Base-by-base conservation (phyloP, 2,329 filamentous ascomycete species). In the Thelonectria discophora region DNA sequence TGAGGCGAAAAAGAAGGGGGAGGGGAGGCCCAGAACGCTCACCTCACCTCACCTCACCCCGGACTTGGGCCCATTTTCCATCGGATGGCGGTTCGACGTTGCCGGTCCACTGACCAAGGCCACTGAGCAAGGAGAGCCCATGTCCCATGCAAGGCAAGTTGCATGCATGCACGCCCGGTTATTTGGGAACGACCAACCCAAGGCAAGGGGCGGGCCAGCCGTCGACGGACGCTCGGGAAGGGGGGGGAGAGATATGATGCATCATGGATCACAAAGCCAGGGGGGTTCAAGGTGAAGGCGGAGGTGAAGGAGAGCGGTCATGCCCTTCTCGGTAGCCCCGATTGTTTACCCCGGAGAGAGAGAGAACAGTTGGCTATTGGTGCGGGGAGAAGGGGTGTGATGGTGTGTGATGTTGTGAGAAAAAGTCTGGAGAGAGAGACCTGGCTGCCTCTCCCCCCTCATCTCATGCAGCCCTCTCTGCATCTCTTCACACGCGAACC, bases 101-200 rank as follows among this genome's bases (percentile, higher is more conserved):
- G 42, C 60, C 60, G 60, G 47, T 37, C 63, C 57, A 61, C 60
- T 66, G 43, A 55, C 40, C n/a, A n/a, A 56, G 47, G 30, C 42
- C 45, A 48, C 13, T 10, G 17, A 40, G 10, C 54, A 43, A 40
- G 15, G 6, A 30, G 13, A 12, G 42, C 21, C 47, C 21, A 39
- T 21, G 52, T 24, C 27, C 17, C 50, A 39, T 48, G n/a, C n/a
- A n/a, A n/a, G n/a, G n/a, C n/a, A n/a, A n/a, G n/a, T n/a, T n/a
- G n/a, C n/a, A n/a, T n/a, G n/a, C n/a, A n/a, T n/a, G n/a, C n/a
- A n/a, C 40, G 42, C 32, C 58, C 20, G 45, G 51, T 40, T 54
- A 48, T 45, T 43, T 55, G 20, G 46, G 47, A 21, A 21, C 43
- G 5, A 45, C 4, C 4, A 7, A 7, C 4, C 4, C 4, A 7